Conservation (phyloP, 1,139 yeast species). For the Eremothecium cymbalariae region DNA sequence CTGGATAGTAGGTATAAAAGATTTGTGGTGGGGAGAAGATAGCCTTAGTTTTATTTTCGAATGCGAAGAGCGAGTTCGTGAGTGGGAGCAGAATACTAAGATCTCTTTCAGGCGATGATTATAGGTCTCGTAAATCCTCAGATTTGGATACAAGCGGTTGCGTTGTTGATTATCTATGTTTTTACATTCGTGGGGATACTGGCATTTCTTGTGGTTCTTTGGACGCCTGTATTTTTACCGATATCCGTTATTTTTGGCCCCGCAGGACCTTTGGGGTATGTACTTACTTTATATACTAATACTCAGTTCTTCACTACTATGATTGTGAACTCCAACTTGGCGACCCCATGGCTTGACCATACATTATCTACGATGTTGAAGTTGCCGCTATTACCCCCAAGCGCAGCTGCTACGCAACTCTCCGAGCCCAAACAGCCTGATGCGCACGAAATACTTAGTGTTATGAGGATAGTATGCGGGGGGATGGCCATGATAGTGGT, state of each 20-base stretch:
- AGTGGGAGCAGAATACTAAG: too few species aligned
- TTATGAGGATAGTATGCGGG: not conserved
- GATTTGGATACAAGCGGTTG: slow-evolving; percentile 3
- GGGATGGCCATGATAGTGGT: slow-evolving; percentile 1
- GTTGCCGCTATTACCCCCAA: not conserved
- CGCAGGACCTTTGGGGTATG: slow-evolving; percentile 3
- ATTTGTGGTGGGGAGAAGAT: too few species aligned
- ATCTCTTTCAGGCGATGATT: slow-evolving; percentile 1
- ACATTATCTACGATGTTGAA: not conserved
- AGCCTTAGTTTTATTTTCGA: too few species aligned
- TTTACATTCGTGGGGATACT: slow-evolving; percentile 2
- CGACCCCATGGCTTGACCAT: slow-evolving; percentile 2
- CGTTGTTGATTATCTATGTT: not conserved
- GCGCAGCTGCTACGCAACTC: not conserved
- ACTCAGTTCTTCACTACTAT: slow-evolving; percentile 4
- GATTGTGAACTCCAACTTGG: slow-evolving; percentile 4
- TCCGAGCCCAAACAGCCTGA: not conserved
- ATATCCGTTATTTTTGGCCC: slow-evolving; percentile 5
- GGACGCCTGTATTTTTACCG: slow-evolving; percentile 6
- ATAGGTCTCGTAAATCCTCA: slow-evolving; percentile 2
- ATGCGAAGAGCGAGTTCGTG: too few species aligned
- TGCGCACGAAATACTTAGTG: slow-evolving; percentile 1
- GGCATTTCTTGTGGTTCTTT: slow-evolving; percentile 1
- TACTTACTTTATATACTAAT: slow-evolving; percentile 4
- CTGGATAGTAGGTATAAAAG: slow-evolving; percentile 5